These are phyloP conservation scores for Zymoseptoria passerinii DNA, from an alignment of 2,329 filamentous ascomycete genomes.

Conservation along the genomic window DNA sequence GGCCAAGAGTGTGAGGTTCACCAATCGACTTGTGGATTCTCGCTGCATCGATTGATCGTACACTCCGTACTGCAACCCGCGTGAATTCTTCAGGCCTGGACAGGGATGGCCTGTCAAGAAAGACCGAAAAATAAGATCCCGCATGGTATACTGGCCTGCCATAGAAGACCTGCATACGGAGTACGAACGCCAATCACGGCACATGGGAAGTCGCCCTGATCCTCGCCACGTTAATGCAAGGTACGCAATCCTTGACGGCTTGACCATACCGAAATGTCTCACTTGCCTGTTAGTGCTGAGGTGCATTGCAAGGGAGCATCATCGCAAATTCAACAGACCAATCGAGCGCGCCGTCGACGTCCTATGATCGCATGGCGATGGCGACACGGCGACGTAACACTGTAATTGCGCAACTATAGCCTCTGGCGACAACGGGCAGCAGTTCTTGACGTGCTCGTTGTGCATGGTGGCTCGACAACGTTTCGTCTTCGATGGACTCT, in stretches of 20 bases:
- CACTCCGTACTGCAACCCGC: too few species aligned
- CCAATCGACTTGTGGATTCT: not conserved
- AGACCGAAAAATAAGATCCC: not conserved
- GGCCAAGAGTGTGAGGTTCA: not conserved
- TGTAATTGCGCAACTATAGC: not conserved
- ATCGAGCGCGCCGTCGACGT: not conserved
- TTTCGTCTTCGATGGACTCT: not conserved
- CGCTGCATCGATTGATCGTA: not conserved
- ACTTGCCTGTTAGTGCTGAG: not conserved
- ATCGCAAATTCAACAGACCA: not conserved
- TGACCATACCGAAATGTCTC: not conserved
- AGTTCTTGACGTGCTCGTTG: not conserved
- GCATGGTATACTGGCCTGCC: not conserved
- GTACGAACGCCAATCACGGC: not conserved
- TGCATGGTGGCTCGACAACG: not conserved
- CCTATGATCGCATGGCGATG: not conserved
- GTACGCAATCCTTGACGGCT: not conserved
- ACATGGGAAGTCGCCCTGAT: not conserved
- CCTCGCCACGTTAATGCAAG: not conserved
- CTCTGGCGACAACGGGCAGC: not conserved
- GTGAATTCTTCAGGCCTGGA: not conserved
- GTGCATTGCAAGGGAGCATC: not conserved
- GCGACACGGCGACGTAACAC: not conserved
- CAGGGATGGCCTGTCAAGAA: too few species aligned
- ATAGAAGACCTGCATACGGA: not conserved